phyloP scores from a whole-genome alignment of 441 rosid species.

The Populus trichocarpa region DNA sequence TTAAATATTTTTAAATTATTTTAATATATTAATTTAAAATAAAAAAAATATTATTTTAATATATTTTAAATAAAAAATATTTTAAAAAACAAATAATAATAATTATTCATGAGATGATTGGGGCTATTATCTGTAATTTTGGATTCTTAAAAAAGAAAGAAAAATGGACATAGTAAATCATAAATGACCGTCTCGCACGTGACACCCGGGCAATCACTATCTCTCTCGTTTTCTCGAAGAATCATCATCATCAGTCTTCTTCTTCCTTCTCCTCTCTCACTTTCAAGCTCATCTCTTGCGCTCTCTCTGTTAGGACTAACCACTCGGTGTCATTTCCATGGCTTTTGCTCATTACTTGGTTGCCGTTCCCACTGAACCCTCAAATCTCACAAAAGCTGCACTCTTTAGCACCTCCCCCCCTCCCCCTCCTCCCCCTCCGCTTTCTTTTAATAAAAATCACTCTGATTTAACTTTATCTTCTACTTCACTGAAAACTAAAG shows the following conservation, averaged over 20 bases:
- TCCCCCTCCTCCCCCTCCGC: constrained; percentile 11
- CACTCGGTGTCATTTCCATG: constrained; percentile 30
- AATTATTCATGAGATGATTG: too few relatives aligned
- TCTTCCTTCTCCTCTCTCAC: not conserved
- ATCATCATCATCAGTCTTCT: not conserved
- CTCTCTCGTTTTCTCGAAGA: not conserved
- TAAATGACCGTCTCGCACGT: not conserved
- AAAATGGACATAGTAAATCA: too few relatives aligned
- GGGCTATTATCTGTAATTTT: too few relatives aligned
- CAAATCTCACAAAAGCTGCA: constrained; percentile 23
- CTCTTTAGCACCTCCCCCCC: constrained; percentile 16
- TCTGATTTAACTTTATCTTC: constrained; percentile 13
- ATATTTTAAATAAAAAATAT: too few relatives aligned
- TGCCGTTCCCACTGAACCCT: constrained; percentile 41
- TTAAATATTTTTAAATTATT: too few relatives aligned
- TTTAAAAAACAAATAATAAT: too few relatives aligned
- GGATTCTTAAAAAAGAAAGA: too few relatives aligned
- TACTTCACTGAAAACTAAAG: constrained; percentile 28
- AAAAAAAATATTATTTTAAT: too few relatives aligned
- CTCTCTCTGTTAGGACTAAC: too few relatives aligned
- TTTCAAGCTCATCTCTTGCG: not conserved
- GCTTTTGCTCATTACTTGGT: constrained; percentile 54
- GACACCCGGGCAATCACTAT: not conserved
- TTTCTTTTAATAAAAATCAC: constrained; percentile 2
- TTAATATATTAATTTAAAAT: too few relatives aligned